A percentile compares a stretch with the other conserved stretches of the same genome.
phyloP scores from a whole-genome alignment of 1,284 basidiomycete species.

The Papiliotrema fonsecae region DNA sequence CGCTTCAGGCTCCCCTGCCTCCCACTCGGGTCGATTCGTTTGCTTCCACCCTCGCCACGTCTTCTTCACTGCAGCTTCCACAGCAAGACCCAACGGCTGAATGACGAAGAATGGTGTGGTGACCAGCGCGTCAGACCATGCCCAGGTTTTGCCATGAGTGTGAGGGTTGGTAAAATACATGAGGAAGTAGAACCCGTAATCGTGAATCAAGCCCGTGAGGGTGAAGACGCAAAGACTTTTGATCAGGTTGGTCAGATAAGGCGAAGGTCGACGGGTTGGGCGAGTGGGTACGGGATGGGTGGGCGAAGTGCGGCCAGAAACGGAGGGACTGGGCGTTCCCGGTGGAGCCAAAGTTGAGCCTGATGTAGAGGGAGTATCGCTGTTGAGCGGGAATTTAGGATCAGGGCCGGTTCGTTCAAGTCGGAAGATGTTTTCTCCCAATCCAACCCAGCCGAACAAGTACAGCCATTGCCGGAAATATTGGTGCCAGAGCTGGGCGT shows the following conservation, averaged over 20 bases:
- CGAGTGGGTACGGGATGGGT: constrained; percentile 20
- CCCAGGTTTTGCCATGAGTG: background rate
- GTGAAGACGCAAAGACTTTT: constrained; percentile 39
- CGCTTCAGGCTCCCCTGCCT: constrained; percentile 15
- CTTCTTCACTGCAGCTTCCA: constrained; percentile 32
- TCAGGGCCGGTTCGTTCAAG: constrained; percentile 31
- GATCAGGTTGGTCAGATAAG: constrained; percentile 25
- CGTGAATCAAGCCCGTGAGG: constrained; percentile 38
- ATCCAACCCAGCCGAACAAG: constrained; percentile 33
- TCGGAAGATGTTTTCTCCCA: constrained; percentile 38
- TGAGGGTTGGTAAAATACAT: background rate
- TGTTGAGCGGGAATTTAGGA: constrained; percentile 4
- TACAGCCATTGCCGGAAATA: constrained; percentile 35
- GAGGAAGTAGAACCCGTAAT: constrained; percentile 24
- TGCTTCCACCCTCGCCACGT: constrained; percentile 24
- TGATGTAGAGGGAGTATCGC: background rate
- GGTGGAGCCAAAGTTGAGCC: background rate
- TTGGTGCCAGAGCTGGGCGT: constrained; percentile 37
- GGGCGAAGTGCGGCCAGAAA: constrained; percentile 24
- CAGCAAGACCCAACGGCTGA: constrained; percentile 35
- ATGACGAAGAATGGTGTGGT: constrained; percentile 38
- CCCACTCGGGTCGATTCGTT: constrained; percentile 3
- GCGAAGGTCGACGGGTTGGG: constrained; percentile 4
- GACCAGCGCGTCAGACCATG: constrained; percentile 11
- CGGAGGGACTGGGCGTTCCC: background rate